Evolutionary conservation across 345 rosid species (phyloP).

Genomic region (Bretschneidera sinensis): DNA sequence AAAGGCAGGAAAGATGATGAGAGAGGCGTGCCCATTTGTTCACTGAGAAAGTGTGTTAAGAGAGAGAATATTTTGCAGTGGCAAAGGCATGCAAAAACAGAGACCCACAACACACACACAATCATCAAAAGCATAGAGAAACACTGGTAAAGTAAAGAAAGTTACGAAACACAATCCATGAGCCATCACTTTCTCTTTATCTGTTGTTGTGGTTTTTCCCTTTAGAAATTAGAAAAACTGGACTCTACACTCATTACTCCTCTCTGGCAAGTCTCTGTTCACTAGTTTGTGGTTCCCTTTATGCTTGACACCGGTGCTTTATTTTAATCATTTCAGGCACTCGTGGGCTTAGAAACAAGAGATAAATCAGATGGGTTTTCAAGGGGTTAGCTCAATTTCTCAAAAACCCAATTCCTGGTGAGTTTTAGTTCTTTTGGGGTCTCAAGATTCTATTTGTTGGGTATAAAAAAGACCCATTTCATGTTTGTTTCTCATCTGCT

Average conservation of each 20-base stretch:
- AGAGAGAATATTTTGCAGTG: conserved; percentile 5
- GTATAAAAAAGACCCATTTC: conserved; percentile 5
- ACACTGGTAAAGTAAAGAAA: conserved; percentile 41
- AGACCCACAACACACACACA: conserved; percentile 37
- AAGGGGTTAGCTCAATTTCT: conserved; percentile 2
- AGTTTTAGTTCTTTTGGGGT: conserved; percentile 23
- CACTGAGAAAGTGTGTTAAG: conserved; percentile 21
- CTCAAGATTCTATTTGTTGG: conserved; percentile 24
- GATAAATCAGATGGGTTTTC: conserved; percentile 30
- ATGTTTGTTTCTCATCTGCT: conserved; percentile 1
- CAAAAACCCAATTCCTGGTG: conserved; percentile 18
- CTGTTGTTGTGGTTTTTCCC: conserved; percentile 5
- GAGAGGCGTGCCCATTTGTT: conserved; percentile 37
- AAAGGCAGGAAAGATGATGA: conserved; percentile 1
- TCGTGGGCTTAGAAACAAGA: conserved; percentile 22
- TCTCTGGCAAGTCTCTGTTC: conserved; percentile 27
- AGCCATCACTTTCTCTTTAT: conserved; percentile 29
- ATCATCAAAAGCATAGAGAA: conserved; percentile 44
- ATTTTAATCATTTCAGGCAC: conserved; percentile 40
- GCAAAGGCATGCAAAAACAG: not conserved
- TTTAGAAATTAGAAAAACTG: conserved; percentile 23
- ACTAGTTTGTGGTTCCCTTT: conserved; percentile 58
- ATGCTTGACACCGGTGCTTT: conserved; percentile 58
- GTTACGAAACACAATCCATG: conserved; percentile 25
- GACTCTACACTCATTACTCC: conserved; percentile 22